phyloP scores from a whole-genome alignment of 257 asterid species.

The Scutellaria galericulata region DNA sequence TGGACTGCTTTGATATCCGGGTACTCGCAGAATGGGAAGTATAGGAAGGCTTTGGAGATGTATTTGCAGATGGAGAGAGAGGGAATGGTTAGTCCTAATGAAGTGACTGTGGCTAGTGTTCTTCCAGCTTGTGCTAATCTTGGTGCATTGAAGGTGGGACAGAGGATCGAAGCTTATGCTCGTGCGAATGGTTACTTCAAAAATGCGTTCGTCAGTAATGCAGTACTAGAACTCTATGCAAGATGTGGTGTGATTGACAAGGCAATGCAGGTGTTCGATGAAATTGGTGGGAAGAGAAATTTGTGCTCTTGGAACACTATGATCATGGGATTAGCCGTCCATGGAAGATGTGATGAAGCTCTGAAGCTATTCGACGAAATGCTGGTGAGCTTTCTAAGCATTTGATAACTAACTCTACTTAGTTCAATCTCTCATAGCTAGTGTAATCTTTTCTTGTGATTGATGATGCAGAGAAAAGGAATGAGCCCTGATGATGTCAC shows the following conservation, averaged over 20 bases:
- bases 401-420: not conserved
- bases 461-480: slow-evolving; percentile 56
- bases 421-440: slow-evolving; percentile 10
- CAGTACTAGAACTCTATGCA: slow-evolving; percentile 68
- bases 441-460: slow-evolving; percentile 7
- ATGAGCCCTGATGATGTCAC: slow-evolving; percentile 80
- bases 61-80: slow-evolving; percentile 71
- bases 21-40: slow-evolving; percentile 72
- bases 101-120: slow-evolving; percentile 85
- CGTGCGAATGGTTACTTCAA: slow-evolving; percentile 58
- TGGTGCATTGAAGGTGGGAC: slow-evolving; percentile 82
- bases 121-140: slow-evolving; percentile 91
- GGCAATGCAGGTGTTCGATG: slow-evolving; percentile 68
- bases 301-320: slow-evolving; percentile 83
- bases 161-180: slow-evolving; percentile 78
- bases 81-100: slow-evolving; percentile 62
- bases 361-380: slow-evolving; percentile 60
- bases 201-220: slow-evolving; percentile 69
- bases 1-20: slow-evolving; percentile 89
- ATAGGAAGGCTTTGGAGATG: slow-evolving; percentile 64
- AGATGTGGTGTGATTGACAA: slow-evolving; percentile 78
- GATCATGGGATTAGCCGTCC: slow-evolving; percentile 87
- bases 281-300: slow-evolving; percentile 59
- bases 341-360: slow-evolving; percentile 72
- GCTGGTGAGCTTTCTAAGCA: slow-evolving; percentile 55